These are phyloP conservation scores for Lecanicillium sp. DNA, from an alignment of 2,329 filamentous ascomycete genomes.

Conservation along the genomic window DNA sequence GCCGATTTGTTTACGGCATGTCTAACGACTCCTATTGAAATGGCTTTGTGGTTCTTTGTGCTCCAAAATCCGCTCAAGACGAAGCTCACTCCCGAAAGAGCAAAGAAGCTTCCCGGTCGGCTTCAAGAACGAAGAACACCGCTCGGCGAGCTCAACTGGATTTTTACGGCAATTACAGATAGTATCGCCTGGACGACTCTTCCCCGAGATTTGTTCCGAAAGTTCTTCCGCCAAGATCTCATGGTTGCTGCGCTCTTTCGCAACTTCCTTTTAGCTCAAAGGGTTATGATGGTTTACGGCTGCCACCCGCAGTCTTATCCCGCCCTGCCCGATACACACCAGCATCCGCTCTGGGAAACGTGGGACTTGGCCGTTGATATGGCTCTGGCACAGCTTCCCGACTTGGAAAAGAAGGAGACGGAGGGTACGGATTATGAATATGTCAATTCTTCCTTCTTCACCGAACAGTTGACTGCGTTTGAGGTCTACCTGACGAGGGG, in stretches of 20 bases:
- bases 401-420: slow-evolving; percentile 69
- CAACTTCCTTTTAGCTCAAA: slow-evolving; percentile 89
- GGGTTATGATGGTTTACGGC: slow-evolving; percentile 93
- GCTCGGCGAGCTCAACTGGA: slow-evolving; percentile 96
- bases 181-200: slow-evolving; percentile 98
- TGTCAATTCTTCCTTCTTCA: slow-evolving; percentile 90
- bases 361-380: slow-evolving; percentile 98
- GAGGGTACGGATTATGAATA: slow-evolving; percentile 79
- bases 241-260: slow-evolving; percentile 98
- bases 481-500: slow-evolving; percentile 87
- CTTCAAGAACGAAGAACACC: slow-evolving; percentile 90
- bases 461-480: slow-evolving; percentile 93
- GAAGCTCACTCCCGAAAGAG: slow-evolving; percentile 68
- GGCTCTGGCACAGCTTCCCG: slow-evolving; percentile 81
- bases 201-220: slow-evolving; percentile 84
- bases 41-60: slow-evolving; percentile 94
- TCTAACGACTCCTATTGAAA: slow-evolving; percentile 93
- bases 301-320: slow-evolving; percentile 92
- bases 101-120: slow-evolving; percentile 81
- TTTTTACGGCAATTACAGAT: slow-evolving; percentile 97
- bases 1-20: slow-evolving; percentile 95
- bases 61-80: slow-evolving; percentile 74
- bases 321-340: slow-evolving; percentile 84
- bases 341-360: slow-evolving; percentile 91
- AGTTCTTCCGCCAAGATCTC: slow-evolving; percentile 91